A percentile compares a stretch with the other conserved stretches of the same genome.
Conservation (phyloP, 176 grass and related monocot genomes). For the Canna indica region DNA sequence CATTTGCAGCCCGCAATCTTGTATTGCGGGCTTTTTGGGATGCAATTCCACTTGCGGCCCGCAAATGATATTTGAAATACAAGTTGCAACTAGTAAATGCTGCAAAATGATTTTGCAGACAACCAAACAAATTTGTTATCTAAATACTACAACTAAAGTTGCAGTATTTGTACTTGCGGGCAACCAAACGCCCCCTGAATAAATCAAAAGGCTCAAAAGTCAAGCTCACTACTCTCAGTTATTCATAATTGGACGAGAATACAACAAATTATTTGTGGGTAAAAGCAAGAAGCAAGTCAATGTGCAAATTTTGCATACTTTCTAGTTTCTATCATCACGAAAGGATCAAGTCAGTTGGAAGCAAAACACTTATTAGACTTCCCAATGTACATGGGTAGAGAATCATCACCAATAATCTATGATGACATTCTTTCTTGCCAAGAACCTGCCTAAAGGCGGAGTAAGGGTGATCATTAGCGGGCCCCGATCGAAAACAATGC, state of each 20-base stretch:
- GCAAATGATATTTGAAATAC: too few species aligned
- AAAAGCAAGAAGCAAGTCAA: neutral
- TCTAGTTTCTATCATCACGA: neutral
- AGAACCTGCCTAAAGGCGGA: constrained; percentile 56
- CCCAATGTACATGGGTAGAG: neutral
- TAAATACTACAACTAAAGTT: too few species aligned
- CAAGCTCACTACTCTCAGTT: neutral
- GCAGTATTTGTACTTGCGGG: too few species aligned
- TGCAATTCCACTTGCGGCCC: too few species aligned
- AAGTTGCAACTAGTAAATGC: too few species aligned
- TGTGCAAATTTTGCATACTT: neutral
- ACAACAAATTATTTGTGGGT: neutral
- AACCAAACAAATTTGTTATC: too few species aligned
- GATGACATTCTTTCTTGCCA: constrained; percentile 57
- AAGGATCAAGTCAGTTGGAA: neutral
- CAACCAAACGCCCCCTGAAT: too few species aligned
- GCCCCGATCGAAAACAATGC: constrained; percentile 72
- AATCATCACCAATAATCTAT: constrained; percentile 44
- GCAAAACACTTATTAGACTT: neutral
- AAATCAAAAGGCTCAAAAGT: neutral
- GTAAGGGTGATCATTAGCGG: too few species aligned
- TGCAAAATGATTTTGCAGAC: too few species aligned
- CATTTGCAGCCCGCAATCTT: too few species aligned
- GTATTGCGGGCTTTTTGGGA: too few species aligned
- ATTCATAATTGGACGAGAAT: neutral